phyloP scores from a whole-genome alignment of 2,329 filamentous ascomycete genomes.

The Beauveria australis region DNA sequence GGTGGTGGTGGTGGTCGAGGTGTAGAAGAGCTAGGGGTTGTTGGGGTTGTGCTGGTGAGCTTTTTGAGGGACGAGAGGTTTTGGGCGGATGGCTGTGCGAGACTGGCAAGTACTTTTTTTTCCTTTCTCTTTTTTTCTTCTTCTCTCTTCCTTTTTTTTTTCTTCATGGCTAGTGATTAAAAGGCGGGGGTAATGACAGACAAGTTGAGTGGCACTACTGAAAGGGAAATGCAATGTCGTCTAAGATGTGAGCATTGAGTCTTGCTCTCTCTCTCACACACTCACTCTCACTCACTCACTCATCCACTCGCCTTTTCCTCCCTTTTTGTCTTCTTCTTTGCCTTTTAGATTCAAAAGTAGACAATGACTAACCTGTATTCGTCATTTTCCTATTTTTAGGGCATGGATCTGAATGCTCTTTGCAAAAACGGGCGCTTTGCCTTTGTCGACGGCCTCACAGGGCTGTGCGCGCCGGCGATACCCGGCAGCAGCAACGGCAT shows the following conservation, averaged over 20 bases:
- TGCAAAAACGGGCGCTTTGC: conserved; percentile 51
- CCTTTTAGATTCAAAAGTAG: neutral
- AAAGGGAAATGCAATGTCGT: too few relatives aligned
- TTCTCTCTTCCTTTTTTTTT: too few relatives aligned
- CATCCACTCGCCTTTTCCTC: too few relatives aligned
- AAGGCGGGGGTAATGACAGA: neutral
- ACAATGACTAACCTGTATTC: too few relatives aligned
- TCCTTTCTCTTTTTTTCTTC: neutral
- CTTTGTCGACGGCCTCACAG: conserved; percentile 68
- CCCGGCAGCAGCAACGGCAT: conserved; percentile 11
- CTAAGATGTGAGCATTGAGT: too few relatives aligned
- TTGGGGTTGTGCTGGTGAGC: conserved; percentile 66
- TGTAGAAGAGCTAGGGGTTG: conserved; percentile 22
- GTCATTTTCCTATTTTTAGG: conserved; percentile 31
- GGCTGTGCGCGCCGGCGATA: conserved; percentile 34
- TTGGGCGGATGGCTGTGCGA: conserved; percentile 64
- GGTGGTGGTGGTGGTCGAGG: conserved; percentile 14
- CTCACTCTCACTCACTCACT: too few relatives aligned
- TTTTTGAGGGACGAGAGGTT: conserved; percentile 73
- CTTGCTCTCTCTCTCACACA: too few relatives aligned
- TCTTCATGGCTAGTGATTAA: neutral
- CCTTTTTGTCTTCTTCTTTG: neutral
- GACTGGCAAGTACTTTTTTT: conserved; percentile 41
- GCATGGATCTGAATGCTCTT: conserved; percentile 60
- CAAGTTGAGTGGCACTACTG: neutral